A percentile compares a stretch with the other conserved stretches of the same genome.
phyloP scores from a whole-genome alignment of 139 green algal genomes.

The Eudorina sp. region DNA sequence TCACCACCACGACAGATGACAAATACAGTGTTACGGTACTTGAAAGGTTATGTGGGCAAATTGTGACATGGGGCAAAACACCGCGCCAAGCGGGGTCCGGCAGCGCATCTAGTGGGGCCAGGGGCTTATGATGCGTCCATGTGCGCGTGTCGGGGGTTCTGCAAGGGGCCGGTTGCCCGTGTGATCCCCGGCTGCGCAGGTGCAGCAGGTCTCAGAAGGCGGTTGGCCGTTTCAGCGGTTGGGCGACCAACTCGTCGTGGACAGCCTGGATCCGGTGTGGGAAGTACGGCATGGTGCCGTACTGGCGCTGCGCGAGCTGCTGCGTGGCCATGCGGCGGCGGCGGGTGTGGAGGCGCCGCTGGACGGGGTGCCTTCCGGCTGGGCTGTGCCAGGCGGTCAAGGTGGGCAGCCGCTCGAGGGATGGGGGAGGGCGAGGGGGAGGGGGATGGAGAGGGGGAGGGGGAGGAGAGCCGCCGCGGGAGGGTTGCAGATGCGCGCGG shows the following conservation, averaged over 20 bases:
- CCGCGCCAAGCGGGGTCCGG: too few species aligned
- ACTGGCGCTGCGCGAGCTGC: conserved; percentile 85
- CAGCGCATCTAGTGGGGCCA: too few species aligned
- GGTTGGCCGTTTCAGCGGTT: conserved; percentile 89
- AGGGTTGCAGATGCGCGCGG: too few species aligned
- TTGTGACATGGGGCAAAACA: too few species aligned
- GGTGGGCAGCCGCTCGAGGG: conserved; percentile 44
- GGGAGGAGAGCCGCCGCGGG: too few species aligned
- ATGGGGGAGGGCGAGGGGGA: background rate
- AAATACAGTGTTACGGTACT: too few species aligned
- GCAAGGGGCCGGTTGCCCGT: too few species aligned
- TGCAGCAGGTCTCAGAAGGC: conserved; percentile 67
- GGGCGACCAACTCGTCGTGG: conserved; percentile 80
- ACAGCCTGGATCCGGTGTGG: conserved; percentile 85
- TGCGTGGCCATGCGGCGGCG: conserved; percentile 74
- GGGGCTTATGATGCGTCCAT: background rate
- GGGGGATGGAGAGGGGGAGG: background rate
- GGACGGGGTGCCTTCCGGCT: conserved; percentile 58
- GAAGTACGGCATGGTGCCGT: conserved; percentile 90
- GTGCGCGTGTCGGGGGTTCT: background rate
- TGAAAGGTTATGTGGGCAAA: too few species aligned
- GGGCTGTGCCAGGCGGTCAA: conserved; percentile 56
- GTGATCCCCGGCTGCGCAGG: conserved; percentile 59
- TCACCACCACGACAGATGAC: too few species aligned
- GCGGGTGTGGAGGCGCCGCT: conserved; percentile 65